Evolutionary conservation across 129 eudicot species (phyloP).

Genomic region (Gnaphalium uliginosum): DNA sequence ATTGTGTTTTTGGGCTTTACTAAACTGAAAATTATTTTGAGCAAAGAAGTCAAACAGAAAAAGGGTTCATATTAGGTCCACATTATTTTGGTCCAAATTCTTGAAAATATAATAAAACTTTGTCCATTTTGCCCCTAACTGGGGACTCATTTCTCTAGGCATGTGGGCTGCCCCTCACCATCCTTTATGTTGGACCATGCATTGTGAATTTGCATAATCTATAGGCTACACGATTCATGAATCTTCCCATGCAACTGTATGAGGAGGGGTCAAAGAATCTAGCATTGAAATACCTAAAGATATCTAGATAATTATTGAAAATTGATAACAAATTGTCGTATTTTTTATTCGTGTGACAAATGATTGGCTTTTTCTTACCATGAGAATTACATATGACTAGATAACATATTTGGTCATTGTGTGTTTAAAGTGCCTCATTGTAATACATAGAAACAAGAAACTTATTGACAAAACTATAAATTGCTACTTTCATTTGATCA

Average conservation of each 20-base stretch:
- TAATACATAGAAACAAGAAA: not conserved
- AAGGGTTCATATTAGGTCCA: constrained; percentile 17
- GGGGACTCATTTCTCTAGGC: constrained; percentile 21
- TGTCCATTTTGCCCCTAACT: constrained; percentile 31
- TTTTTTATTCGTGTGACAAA: not conserved
- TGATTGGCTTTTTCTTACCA: not conserved
- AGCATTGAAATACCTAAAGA: not conserved
- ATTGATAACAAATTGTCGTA: not conserved
- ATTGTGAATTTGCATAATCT: constrained; percentile 13
- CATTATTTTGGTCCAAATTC: constrained; percentile 28
- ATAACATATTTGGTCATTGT: not conserved
- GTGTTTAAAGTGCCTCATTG: not conserved
- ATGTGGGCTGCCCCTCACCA: constrained; percentile 32
- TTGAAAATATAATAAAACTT: not conserved
- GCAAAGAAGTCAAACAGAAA: constrained; percentile 18
- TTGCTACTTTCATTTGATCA: not conserved
- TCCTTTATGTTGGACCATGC: constrained; percentile 30
- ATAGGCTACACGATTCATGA: constrained; percentile 29
- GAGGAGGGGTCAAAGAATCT: constrained; percentile 34
- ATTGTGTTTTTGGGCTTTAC: constrained; percentile 14
- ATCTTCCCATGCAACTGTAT: constrained; percentile 42
- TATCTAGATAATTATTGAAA: constrained; percentile 2
- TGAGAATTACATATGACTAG: not conserved
- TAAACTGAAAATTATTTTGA: constrained; percentile 5
- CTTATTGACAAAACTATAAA: too few species aligned